Percentiles rank a stretch among this genome's conserved stretches.
phyloP scores from a whole-genome alignment of 2,329 filamentous ascomycete species.

The Raffaelea albimanens region DNA sequence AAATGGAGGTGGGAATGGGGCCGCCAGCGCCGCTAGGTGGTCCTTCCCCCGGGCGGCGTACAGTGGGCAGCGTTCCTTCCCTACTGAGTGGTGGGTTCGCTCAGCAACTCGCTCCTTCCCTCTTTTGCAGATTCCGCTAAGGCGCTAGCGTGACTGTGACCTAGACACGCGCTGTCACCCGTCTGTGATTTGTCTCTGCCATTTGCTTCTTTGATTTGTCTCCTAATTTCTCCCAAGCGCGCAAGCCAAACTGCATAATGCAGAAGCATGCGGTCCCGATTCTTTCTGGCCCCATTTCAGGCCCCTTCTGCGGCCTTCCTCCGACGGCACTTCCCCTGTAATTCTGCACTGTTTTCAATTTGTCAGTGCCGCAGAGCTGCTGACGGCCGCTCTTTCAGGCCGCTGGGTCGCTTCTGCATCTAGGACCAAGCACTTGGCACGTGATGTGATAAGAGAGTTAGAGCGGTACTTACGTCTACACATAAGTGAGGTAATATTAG shows the following conservation, averaged over 20 bases:
- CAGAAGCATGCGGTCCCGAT: no score
- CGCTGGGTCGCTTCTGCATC: no score
- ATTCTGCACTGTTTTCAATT: no score
- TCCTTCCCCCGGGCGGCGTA: background rate
- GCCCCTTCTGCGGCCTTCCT: no score
- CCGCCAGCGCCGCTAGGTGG: background rate
- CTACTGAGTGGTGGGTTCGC: background rate
- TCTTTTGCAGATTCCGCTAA: conserved; percentile 2
- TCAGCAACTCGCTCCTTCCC: conserved; percentile 2
- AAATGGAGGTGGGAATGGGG: background rate
- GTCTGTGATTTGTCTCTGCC: background rate
- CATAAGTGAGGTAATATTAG: no score
- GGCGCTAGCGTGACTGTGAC: conserved; percentile 3
- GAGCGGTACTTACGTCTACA: background rate
- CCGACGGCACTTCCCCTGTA: no score
- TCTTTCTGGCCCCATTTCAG: no score
- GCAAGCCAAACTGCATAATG: no score
- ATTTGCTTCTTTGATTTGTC: background rate
- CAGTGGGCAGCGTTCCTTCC: no score
- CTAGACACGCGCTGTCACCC: conserved; percentile 1
- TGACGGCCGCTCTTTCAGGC: no score
- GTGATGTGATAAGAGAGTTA: background rate
- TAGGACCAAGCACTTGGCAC: background rate
- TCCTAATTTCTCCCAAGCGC: no score
- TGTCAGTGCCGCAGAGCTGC: no score